Percentiles rank a stretch among this genome's conserved stretches.
Conservation (phyloP, 2,329 filamentous ascomycete genomes). For the Didymella glomerata region DNA sequence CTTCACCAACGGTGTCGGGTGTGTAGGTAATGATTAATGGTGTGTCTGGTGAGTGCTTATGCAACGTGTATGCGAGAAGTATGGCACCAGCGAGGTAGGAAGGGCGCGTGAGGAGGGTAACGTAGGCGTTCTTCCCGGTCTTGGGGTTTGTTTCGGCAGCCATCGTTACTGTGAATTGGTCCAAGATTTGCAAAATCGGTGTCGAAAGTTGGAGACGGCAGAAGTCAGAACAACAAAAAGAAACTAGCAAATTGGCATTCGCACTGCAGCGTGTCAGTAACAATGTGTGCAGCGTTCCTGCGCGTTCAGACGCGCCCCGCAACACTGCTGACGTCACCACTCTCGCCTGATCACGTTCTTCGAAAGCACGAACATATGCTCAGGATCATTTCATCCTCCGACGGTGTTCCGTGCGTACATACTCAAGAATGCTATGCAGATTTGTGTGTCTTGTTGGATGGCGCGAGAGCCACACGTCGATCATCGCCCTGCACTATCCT, state of each 20-base stretch:
- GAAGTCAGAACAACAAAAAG: neutral
- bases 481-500: too few relatives aligned
- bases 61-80: slow-evolving; percentile 60
- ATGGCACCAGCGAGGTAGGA: slow-evolving; percentile 63
- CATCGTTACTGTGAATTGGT: slow-evolving; percentile 16
- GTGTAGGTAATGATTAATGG: slow-evolving; percentile 63
- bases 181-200: neutral
- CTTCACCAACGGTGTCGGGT: slow-evolving; percentile 49
- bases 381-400: too few relatives aligned
- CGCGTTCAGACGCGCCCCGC: slow-evolving; percentile 18
- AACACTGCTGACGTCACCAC: slow-evolving; percentile 34
- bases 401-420: too few relatives aligned
- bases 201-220: neutral
- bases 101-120: slow-evolving; percentile 61
- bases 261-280: neutral
- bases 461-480: too few relatives aligned
- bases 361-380: neutral
- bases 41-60: slow-evolving; percentile 56
- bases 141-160: slow-evolving; percentile 10
- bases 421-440: too few relatives aligned
- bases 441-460: too few relatives aligned
- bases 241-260: neutral
- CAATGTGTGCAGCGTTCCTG: slow-evolving; percentile 9
- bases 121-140: slow-evolving; percentile 51
- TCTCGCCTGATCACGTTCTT: slow-evolving; percentile 24